Percentiles rank a stretch among this genome's conserved stretches.
Evolutionary conservation across 371 early-diverging fungal genomes (phyloP).

Genomic region (Mortierella sp.): DNA sequence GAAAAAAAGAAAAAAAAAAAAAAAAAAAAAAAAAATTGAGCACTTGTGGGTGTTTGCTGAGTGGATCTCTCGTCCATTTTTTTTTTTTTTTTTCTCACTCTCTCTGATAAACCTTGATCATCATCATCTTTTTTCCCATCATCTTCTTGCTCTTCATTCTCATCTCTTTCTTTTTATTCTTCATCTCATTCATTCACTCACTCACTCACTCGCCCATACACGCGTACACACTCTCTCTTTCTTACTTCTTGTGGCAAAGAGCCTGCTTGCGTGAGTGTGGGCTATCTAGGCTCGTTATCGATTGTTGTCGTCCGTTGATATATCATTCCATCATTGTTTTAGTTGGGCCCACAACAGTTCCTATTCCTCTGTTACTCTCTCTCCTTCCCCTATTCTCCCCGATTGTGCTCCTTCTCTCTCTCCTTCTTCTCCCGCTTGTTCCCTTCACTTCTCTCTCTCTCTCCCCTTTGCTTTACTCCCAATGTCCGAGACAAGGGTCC

Average conservation of each 20-base stretch:
- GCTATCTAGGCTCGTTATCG: no score
- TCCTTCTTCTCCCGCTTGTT: neutral
- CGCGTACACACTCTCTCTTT: neutral
- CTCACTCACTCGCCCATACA: neutral
- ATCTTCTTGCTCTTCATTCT: neutral
- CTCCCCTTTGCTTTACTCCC: neutral
- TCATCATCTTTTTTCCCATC: neutral
- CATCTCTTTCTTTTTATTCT: neutral
- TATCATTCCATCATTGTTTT: neutral
- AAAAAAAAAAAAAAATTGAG: neutral
- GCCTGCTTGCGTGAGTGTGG: no score
- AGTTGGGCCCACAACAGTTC: neutral
- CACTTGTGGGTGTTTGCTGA: neutral
- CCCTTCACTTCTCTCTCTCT: neutral
- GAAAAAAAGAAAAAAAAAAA: neutral
- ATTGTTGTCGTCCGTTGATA: no score
- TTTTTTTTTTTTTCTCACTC: neutral
- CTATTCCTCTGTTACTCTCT: neutral
- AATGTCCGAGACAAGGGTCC: constrained; percentile 14
- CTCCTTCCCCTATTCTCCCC: neutral
- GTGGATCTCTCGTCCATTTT: neutral
- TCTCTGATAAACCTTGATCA: neutral
- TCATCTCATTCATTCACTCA: neutral
- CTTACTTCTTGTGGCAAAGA: neutral
- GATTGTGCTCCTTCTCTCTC: neutral